phyloP scores from a whole-genome alignment of 2,329 filamentous ascomycete genomes.

The Fusarium sulawesiense region DNA sequence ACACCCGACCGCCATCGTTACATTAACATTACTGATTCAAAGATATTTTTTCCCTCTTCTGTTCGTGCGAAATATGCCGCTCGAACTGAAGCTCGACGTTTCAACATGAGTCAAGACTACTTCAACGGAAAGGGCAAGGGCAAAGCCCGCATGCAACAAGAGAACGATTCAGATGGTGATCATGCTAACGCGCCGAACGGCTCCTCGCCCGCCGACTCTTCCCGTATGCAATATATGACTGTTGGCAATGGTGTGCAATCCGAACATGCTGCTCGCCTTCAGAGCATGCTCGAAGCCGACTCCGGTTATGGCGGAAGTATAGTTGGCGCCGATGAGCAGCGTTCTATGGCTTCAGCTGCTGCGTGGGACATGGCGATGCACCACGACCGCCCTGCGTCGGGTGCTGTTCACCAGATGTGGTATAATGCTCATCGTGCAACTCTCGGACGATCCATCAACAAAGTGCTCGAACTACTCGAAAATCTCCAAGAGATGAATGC shows the following conservation, averaged over 20 bases:
- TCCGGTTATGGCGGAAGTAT: slow-evolving; percentile 92
- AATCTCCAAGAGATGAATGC: slow-evolving; percentile 89
- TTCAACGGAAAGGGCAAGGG: slow-evolving; percentile 67
- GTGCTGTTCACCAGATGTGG: slow-evolving; percentile 90
- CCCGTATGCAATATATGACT: slow-evolving; percentile 80
- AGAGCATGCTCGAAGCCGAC: slow-evolving; percentile 84
- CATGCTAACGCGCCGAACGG: slow-evolving; percentile 40
- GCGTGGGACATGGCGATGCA: slow-evolving; percentile 60
- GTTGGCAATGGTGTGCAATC: slow-evolving; percentile 86
- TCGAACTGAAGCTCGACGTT: slow-evolving; percentile 38
- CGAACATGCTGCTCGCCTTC: slow-evolving; percentile 82
- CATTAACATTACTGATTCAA: slow-evolving; percentile 39
- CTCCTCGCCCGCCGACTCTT: slow-evolving; percentile 42
- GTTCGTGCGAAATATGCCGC: slow-evolving; percentile 50
- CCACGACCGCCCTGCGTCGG: slow-evolving; percentile 68
- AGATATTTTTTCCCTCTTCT: slow-evolving; percentile 29
- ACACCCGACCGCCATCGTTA: slow-evolving; percentile 33
- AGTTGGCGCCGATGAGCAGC: slow-evolving; percentile 67
- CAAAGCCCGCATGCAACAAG: slow-evolving; percentile 56
- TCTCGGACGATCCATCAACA: slow-evolving; percentile 87
- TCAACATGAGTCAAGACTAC: slow-evolving; percentile 71
- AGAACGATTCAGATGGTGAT: slow-evolving; percentile 42
- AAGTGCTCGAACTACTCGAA: slow-evolving; percentile 85
- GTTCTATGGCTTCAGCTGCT: slow-evolving; percentile 58
- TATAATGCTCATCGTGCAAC: slow-evolving; percentile 93